Evolutionary conservation across 345 rosid genomes (phyloP).

Genomic region (Eucalyptus sp.): DNA sequence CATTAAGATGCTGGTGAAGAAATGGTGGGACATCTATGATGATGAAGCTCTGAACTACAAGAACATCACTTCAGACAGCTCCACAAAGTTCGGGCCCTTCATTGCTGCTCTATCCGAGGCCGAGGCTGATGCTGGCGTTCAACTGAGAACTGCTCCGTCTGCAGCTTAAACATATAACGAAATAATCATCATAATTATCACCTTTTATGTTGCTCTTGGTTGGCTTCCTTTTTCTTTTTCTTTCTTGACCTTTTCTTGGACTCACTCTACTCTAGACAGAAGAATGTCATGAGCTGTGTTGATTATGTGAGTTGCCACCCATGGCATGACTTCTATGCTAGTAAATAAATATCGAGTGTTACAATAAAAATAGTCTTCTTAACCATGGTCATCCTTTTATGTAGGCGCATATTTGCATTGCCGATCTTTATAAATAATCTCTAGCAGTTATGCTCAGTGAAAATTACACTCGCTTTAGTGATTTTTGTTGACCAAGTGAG

Average conservation of each 20-base stretch:
- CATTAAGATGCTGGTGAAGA: slow-evolving; percentile 56
- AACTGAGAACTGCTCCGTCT: slow-evolving; percentile 47
- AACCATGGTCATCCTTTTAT: not conserved
- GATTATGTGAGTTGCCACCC: not conserved
- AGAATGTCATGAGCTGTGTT: not conserved
- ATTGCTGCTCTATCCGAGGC: slow-evolving; percentile 41
- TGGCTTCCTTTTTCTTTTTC: not conserved
- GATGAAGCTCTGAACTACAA: slow-evolving; percentile 51
- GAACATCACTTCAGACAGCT: slow-evolving; percentile 4
- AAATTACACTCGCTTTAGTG: not conserved
- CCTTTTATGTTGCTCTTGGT: not conserved
- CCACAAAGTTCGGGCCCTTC: slow-evolving; percentile 23
- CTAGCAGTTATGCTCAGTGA: not conserved
- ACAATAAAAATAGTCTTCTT: not conserved
- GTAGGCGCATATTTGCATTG: not conserved
- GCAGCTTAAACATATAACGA: slow-evolving; percentile 27
- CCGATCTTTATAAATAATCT: not conserved
- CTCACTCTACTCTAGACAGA: not conserved
- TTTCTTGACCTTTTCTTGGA: not conserved
- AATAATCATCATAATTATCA: not conserved
- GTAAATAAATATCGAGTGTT: not conserved
- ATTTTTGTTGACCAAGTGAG: not conserved
- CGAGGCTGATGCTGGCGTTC: slow-evolving; percentile 26
- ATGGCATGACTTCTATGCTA: not conserved
- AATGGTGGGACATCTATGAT: slow-evolving; percentile 77